Evolutionary conservation across 2,329 filamentous ascomycete species (phyloP).

Genomic region (Penicillium sp.): DNA sequence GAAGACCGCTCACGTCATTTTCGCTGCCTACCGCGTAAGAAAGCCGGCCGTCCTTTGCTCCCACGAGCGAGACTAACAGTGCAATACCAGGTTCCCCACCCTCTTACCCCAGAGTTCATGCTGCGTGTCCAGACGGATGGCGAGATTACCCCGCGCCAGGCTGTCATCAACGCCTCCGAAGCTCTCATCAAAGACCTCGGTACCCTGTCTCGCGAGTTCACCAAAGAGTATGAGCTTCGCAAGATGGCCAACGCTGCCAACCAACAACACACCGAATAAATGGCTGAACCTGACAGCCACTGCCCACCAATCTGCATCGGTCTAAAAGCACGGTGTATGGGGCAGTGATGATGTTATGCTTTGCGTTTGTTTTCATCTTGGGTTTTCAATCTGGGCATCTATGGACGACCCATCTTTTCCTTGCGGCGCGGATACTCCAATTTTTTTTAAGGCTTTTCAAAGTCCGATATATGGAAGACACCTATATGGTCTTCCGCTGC

Average conservation of each 20-base stretch:
- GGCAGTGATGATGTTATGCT: conserved; percentile 18
- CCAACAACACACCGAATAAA: conserved; percentile 46
- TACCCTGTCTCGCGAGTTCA: conserved; percentile 82
- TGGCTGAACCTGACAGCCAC: not conserved
- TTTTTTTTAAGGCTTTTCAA: not conserved
- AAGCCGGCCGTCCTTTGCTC: not conserved
- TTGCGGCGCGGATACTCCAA: not conserved
- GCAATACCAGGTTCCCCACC: conserved; percentile 44
- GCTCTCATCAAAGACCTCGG: conserved; percentile 80
- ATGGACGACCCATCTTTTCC: not conserved
- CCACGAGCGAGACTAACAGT: not conserved
- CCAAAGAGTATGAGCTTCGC: conserved; percentile 84
- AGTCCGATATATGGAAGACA: not conserved
- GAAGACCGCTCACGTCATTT: conserved; percentile 78
- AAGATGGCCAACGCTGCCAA: conserved; percentile 72
- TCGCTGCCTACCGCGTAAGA: conserved; percentile 85
- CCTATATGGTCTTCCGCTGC: conserved; percentile 8
- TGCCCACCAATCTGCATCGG: conserved; percentile 1
- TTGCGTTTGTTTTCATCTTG: conserved; percentile 9
- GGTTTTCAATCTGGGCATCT: conserved; percentile 3
- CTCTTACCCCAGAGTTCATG: conserved; percentile 57
- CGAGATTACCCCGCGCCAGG: conserved; percentile 82
- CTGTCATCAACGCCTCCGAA: conserved; percentile 76
- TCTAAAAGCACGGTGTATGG: conserved; percentile 22
- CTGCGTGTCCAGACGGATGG: conserved; percentile 93